These are phyloP conservation scores for Heliocybe sulcata DNA, from an alignment of 1,284 basidiomycete species.

Conservation along the genomic window DNA sequence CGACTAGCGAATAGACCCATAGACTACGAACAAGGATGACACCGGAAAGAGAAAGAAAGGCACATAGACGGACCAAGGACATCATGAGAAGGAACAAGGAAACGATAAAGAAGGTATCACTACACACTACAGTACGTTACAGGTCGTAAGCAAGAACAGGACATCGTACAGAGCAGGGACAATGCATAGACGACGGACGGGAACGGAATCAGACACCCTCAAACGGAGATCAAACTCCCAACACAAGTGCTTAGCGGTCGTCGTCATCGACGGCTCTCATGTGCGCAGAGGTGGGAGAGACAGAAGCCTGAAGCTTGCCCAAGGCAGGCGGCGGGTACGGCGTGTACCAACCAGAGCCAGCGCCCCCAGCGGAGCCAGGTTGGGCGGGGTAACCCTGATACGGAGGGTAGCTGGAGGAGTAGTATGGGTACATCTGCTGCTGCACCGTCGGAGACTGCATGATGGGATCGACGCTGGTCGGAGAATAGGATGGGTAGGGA, in stretches of 20 bases:
- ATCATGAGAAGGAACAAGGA: neutral
- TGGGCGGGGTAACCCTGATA: neutral
- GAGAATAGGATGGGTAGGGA: neutral
- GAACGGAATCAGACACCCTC: neutral
- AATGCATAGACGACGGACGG: neutral
- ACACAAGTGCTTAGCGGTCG: neutral
- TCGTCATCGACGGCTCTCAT: neutral
- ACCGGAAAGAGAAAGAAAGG: neutral
- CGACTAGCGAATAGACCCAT: neutral
- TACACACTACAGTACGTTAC: conserved; percentile 1
- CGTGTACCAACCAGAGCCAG: neutral
- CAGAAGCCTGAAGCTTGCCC: neutral
- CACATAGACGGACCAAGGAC: neutral
- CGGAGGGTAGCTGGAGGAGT: neutral
- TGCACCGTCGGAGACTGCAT: neutral
- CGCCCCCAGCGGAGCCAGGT: neutral
- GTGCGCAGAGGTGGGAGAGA: neutral
- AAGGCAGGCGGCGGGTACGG: neutral
- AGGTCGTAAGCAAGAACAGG: neutral
- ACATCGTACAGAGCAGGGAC: neutral
- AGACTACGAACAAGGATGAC: neutral
- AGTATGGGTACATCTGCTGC: neutral
- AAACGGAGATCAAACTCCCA: neutral
- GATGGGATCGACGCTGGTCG: neutral
- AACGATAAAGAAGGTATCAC: neutral